Evolutionary conservation across 2,329 filamentous ascomycete species (phyloP).

Genomic region (Colletotrichum zoysiae): DNA sequence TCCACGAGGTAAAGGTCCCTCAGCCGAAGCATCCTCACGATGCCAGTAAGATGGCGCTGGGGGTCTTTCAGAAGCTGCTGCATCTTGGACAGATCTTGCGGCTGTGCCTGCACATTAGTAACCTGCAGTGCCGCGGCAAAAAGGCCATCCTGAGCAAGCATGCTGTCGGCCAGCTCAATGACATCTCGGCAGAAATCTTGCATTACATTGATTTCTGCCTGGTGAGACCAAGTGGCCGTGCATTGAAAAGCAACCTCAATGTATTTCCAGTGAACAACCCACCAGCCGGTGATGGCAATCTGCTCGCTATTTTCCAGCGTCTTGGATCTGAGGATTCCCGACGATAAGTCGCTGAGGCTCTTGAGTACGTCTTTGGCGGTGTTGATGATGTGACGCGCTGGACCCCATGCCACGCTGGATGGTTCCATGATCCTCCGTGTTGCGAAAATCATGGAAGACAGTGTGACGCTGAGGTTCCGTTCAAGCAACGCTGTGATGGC

Average conservation of each 20-base stretch:
- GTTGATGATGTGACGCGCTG: constrained; percentile 68
- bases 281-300: constrained; percentile 79
- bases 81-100: constrained; percentile 52
- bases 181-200: constrained; percentile 93
- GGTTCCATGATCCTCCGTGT: constrained; percentile 50
- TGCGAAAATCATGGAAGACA: constrained; percentile 58
- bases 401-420: constrained; percentile 64
- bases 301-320: constrained; percentile 72
- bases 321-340: constrained; percentile 67
- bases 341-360: constrained; percentile 67
- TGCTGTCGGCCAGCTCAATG: constrained; percentile 90
- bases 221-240: constrained; percentile 86
- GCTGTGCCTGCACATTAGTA: constrained; percentile 5
- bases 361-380: constrained; percentile 69
- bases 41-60: constrained; percentile 71
- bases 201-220: constrained; percentile 82
- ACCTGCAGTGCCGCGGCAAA: constrained; percentile 76
- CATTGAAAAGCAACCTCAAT: constrained; percentile 82
- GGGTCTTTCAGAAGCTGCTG: constrained; percentile 72
- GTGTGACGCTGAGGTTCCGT: constrained; percentile 57
- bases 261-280: constrained; percentile 86
- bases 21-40: constrained; percentile 90
- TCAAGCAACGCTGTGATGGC: constrained; percentile 62
- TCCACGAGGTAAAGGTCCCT: constrained; percentile 88
- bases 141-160: constrained; percentile 88